Percentiles rank a stretch among this genome's conserved stretches.
Evolutionary conservation across 2,329 filamentous ascomycete species (phyloP).

Genomic region (Fulvia fulva): DNA sequence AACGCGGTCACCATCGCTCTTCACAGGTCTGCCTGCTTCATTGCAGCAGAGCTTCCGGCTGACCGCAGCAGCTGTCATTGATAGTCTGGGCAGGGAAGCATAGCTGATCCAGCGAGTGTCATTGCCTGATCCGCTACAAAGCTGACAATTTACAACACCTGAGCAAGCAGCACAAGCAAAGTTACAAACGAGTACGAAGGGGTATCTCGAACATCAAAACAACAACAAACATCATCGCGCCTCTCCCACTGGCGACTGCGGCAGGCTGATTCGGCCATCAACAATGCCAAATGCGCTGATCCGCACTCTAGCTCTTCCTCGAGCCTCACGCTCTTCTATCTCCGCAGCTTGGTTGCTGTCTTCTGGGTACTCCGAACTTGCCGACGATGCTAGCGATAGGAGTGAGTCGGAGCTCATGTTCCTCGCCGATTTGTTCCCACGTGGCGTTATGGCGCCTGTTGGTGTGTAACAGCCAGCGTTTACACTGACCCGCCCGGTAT

Average conservation of each 20-base stretch:
- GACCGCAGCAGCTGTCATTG: no score
- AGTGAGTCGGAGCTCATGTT: slow-evolving; percentile 7
- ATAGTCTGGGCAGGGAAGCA: no score
- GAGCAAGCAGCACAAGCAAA: neutral
- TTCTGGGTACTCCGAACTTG: slow-evolving; percentile 18
- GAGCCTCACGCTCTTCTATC: slow-evolving; percentile 14
- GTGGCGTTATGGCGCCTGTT: slow-evolving; percentile 1
- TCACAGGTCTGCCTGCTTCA: no score
- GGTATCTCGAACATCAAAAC: neutral
- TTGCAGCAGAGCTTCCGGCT: no score
- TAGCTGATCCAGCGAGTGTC: no score
- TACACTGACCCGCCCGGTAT: neutral
- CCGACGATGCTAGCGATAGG: slow-evolving; percentile 3
- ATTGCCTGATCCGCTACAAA: no score
- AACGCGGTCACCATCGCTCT: no score
- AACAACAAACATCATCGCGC: neutral
- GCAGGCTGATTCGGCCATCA: slow-evolving; percentile 2
- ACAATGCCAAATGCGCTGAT: slow-evolving; percentile 6
- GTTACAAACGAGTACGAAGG: neutral
- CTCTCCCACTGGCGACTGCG: neutral
- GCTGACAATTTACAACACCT: no score
- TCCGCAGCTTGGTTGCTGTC: slow-evolving; percentile 17
- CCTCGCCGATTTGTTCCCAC: neutral
- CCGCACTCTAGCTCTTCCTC: slow-evolving; percentile 11
- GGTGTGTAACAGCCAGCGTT: slow-evolving; percentile 12